Evolutionary conservation across 345 rosid species (phyloP).

Genomic region (Sisymbrium irio): DNA sequence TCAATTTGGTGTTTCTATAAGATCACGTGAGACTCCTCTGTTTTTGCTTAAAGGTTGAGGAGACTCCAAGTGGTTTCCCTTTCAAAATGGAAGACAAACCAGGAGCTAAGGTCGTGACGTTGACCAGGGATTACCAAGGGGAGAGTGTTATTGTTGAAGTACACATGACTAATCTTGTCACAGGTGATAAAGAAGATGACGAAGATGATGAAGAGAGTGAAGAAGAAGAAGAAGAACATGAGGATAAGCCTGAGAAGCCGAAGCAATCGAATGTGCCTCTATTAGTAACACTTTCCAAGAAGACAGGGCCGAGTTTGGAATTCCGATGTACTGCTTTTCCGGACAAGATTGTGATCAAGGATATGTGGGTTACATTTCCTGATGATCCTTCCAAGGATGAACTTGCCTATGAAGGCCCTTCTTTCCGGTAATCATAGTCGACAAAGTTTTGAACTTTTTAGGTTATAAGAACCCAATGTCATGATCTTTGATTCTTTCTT

Average conservation of each 20-base stretch:
- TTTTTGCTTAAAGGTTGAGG: constrained; percentile 47
- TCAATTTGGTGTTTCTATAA: not conserved
- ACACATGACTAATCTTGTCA: constrained; percentile 85
- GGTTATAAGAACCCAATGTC: not conserved
- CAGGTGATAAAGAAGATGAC: constrained; percentile 47
- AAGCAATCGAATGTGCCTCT: constrained; percentile 59
- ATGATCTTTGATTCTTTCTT: constrained; percentile 15
- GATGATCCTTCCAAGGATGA: constrained; percentile 49
- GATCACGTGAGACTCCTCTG: not conserved
- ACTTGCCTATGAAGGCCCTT: constrained; percentile 76
- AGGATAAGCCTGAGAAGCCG: constrained; percentile 48
- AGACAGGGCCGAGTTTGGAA: constrained; percentile 54
- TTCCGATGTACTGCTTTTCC: constrained; percentile 65
- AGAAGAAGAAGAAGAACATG: constrained; percentile 37
- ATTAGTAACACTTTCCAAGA: constrained; percentile 61
- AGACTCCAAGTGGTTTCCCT: constrained; percentile 63
- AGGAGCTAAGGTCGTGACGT: constrained; percentile 54
- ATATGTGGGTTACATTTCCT: constrained; percentile 53
- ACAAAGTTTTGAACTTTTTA: not conserved
- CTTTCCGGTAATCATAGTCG: constrained; percentile 49
- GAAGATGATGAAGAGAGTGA: constrained; percentile 35
- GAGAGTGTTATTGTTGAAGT: constrained; percentile 72
- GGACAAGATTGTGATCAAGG: constrained; percentile 60
- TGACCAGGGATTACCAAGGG: constrained; percentile 68
- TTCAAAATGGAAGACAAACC: constrained; percentile 72